These are phyloP conservation scores for Chlamydomonas schloesseri DNA, from an alignment of 139 green algal genomes.

Conservation along the genomic window DNA sequence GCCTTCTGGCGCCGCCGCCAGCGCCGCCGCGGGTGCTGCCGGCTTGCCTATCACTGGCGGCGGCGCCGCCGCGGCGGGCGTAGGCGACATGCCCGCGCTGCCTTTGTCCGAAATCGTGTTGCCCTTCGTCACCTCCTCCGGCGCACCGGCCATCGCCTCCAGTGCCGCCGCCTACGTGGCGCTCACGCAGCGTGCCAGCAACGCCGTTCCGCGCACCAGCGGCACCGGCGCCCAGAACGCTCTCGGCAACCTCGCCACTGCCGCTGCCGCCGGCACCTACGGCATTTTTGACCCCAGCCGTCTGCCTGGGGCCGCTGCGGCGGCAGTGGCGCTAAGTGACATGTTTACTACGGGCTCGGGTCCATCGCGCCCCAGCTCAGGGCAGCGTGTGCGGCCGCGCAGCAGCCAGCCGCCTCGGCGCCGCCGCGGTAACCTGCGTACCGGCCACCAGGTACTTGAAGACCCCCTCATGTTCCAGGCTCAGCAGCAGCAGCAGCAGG, in stretches of 20 bases:
- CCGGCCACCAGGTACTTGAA: conserved; percentile 17
- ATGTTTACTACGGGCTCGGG: conserved; percentile 2
- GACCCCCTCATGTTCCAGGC: conserved; percentile 7
- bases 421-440: conserved; percentile 47
- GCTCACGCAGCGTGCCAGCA: no score
- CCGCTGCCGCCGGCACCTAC: neutral
- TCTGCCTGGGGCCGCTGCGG: neutral
- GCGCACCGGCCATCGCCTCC: no score
- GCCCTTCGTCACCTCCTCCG: no score
- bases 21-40: neutral
- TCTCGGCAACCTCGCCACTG: neutral
- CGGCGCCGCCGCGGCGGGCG: no score
- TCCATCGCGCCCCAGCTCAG: neutral
- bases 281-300: neutral
- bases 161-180: no score
- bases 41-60: no score
- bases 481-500: neutral
- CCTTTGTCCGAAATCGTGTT: no score
- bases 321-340: neutral
- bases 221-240: neutral
- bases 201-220: neutral
- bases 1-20: neutral
- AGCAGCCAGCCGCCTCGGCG: neutral
- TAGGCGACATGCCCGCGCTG: no score
- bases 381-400: neutral